Evolutionary conservation across 305 asterid genomes (phyloP), one percentile per base, ranked within the genome.

Genomic region (Plantago coronopus): DNA sequence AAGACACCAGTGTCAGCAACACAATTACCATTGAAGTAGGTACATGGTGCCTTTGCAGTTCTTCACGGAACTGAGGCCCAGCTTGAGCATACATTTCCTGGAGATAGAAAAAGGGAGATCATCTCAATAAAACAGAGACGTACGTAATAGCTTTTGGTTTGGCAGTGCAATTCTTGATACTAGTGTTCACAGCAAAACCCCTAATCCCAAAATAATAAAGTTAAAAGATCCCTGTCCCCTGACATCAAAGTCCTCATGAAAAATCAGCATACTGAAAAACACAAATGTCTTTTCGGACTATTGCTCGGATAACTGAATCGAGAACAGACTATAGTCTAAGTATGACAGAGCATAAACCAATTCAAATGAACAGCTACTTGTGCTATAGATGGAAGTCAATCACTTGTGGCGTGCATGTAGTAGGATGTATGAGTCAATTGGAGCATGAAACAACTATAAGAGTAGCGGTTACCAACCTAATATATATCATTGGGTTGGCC

Each of bases 1-100:
- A 8, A 5, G 42, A 7, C 9, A 56, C 31, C 34, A 57, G 16
- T 27, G 54, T 49, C 37, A 66, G 48, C 23, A 48, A 21, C 7
- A 29, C 38, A 27, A 67, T 66, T 90, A 94, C 97, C 96, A 87
- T 74, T 64, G 88, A 45, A 11, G 81, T 67, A 38, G 97, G 89
- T 68, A 89, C 78, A 75, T 78, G 83, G 60, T 89, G 84, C 61
- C 97, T 86, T 67, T 87, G 89, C 77, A 94, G 87, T 74, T 93
- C 99, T 69, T 89, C 97, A 58, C 83, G 91, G 61, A 94, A 89
- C 72, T 94, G 97, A 63, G 96, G 79, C 70, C 96, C 99, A 65
- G 81, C 89, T 70, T 83, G 96, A 54, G 89, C 54, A 63, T 79
- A 85, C 96, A 88, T 88, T 74, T 88, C 96, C 96, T 88, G 81